Evolutionary conservation across 148 eudicot genomes (phyloP).

Genomic region (Hydrangea macrophylla): DNA sequence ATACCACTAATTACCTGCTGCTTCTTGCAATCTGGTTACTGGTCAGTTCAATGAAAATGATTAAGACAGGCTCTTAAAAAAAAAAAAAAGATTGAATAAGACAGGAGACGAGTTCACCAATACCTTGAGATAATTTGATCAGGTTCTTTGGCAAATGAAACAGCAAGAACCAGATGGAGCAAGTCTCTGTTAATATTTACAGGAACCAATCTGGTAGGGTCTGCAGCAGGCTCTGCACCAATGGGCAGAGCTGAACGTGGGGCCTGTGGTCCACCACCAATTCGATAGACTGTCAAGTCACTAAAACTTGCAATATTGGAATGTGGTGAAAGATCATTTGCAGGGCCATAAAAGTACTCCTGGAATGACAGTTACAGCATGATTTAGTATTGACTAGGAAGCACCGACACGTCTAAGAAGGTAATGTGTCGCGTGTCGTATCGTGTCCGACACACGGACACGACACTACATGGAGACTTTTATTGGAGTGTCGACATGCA

Average conservation of each 20-base stretch:
- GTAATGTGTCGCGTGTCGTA: too few species aligned
- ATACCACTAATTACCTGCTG: background rate
- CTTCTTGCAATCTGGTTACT: background rate
- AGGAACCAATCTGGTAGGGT: conserved; percentile 72
- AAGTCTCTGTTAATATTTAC: conserved; percentile 71
- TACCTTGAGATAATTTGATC: conserved; percentile 88
- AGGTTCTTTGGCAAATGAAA: conserved; percentile 88
- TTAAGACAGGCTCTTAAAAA: too few species aligned
- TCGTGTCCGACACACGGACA: too few species aligned
- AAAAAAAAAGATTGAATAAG: too few species aligned
- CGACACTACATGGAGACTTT: too few species aligned
- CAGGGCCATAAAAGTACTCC: conserved; percentile 92
- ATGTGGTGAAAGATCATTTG: conserved; percentile 92
- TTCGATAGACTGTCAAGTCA: conserved; percentile 63
- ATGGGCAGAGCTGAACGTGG: conserved; percentile 96
- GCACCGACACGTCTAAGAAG: too few species aligned
- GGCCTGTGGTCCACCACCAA: conserved; percentile 97
- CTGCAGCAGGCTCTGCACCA: conserved; percentile 95
- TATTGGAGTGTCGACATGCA: too few species aligned
- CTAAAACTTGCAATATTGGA: conserved; percentile 68
- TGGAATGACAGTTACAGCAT: conserved; percentile 22
- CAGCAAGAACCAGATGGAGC: conserved; percentile 80
- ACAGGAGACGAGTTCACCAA: background rate
- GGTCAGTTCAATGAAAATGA: background rate
- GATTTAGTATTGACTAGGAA: too few species aligned